phyloP scores from a whole-genome alignment of 1,284 basidiomycete genomes.

The Trichosporon inkin region DNA sequence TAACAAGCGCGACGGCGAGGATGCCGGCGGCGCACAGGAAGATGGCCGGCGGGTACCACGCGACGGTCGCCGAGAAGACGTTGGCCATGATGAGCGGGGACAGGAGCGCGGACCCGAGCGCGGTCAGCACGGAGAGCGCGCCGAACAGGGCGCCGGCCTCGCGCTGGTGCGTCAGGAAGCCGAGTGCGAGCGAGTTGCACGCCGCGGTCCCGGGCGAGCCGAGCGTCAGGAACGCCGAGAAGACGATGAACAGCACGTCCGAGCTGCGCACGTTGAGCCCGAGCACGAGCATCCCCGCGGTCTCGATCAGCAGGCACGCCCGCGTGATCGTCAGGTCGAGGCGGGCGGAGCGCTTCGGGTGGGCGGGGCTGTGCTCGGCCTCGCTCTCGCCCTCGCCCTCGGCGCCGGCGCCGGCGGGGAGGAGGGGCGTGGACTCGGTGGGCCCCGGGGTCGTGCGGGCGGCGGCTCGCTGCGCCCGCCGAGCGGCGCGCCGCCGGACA shows the following conservation, averaged over 20 bases:
- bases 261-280: constrained; percentile 25
- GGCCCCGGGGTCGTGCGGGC: constrained; percentile 3
- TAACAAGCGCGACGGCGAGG: constrained; percentile 26
- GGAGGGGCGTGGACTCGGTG: constrained; percentile 10
- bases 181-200: constrained; percentile 45
- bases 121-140: constrained; percentile 42
- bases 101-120: constrained; percentile 39
- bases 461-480: constrained; percentile 11
- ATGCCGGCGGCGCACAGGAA: constrained; percentile 37
- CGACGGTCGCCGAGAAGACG: constrained; percentile 41
- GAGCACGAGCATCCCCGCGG: constrained; percentile 58
- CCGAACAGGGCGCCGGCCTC: constrained; percentile 49
- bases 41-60: constrained; percentile 38
- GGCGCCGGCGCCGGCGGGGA: neutral
- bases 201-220: constrained; percentile 40
- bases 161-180: constrained; percentile 37
- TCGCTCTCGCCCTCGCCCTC: constrained; percentile 1
- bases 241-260: constrained; percentile 32
- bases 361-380: constrained; percentile 13
- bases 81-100: constrained; percentile 43
- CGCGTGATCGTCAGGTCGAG: constrained; percentile 46
- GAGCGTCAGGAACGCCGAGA: constrained; percentile 34
- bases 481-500: constrained; percentile 41
- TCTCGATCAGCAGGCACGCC: constrained; percentile 54
- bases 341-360: constrained; percentile 30